phyloP scores from a whole-genome alignment of 495 filamentous ascomycete genomes.

The Staphylotrichum tortipilum region DNA sequence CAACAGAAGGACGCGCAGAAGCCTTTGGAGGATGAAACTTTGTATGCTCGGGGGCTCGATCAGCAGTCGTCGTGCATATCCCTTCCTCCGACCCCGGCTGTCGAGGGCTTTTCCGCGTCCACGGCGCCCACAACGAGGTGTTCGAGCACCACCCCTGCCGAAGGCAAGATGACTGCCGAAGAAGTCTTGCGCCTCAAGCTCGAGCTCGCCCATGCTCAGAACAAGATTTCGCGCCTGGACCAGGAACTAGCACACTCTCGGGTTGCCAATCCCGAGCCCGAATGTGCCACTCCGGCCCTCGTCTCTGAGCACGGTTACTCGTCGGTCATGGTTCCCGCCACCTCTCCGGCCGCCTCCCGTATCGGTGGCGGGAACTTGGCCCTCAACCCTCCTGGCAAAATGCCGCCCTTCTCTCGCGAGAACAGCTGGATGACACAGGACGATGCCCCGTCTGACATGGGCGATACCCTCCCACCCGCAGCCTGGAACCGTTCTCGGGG shows the following conservation, averaged over 20 bases:
- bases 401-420: conserved; percentile 42
- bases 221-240: conserved; percentile 71
- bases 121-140: conserved; percentile 38
- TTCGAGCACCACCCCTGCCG: conserved; percentile 35
- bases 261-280: conserved; percentile 38
- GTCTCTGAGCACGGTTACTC: conserved; percentile 23
- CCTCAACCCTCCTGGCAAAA: conserved; percentile 44
- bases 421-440: conserved; percentile 57
- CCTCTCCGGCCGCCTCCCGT: conserved; percentile 19
- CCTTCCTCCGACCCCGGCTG: conserved; percentile 49
- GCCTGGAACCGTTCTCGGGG: conserved; percentile 53
- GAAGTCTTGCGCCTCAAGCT: conserved; percentile 50
- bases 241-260: conserved; percentile 75
- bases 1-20: conserved; percentile 46
- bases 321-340: conserved; percentile 1
- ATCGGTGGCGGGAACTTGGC: conserved; percentile 23
- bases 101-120: conserved; percentile 38
- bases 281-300: conserved; percentile 16
- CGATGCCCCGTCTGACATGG: conserved; percentile 56
- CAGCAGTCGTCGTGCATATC: conserved; percentile 43
- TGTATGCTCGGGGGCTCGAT: conserved; percentile 30
- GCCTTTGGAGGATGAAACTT: conserved; percentile 33
- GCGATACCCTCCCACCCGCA: conserved; percentile 52
- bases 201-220: conserved; percentile 71
- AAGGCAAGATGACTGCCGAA: conserved; percentile 23